A percentile compares a stretch with the other conserved stretches of the same genome.
These are phyloP conservation scores for Ogataea wickerhamii DNA, from an alignment of 805 yeast species.

Conservation along the genomic window DNA sequence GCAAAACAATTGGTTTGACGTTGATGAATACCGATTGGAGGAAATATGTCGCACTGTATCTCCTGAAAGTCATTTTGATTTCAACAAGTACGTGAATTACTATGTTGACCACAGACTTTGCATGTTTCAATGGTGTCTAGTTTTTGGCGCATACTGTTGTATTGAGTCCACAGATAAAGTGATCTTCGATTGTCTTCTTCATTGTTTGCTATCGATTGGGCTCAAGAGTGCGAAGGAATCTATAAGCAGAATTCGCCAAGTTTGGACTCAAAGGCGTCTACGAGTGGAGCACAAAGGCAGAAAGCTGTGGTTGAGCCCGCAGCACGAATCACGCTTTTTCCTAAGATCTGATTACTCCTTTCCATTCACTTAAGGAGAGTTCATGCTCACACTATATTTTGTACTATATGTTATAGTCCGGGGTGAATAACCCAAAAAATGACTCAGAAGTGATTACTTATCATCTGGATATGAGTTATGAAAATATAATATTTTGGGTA, in stretches of 20 bases:
- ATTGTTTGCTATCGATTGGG: slow-evolving; percentile 23
- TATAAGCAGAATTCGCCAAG: slow-evolving; percentile 21
- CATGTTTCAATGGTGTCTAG: slow-evolving; percentile 31
- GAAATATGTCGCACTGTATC: slow-evolving; percentile 6
- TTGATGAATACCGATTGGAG: slow-evolving; percentile 11
- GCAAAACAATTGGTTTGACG: slow-evolving; percentile 8
- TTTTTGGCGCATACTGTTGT: slow-evolving; percentile 27
- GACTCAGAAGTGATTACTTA: too few species aligned
- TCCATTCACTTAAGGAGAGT: slow-evolving; percentile 16
- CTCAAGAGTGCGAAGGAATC: slow-evolving; percentile 26
- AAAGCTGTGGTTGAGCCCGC: slow-evolving; percentile 9
- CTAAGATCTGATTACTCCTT: slow-evolving; percentile 13
- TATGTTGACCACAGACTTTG: slow-evolving; percentile 31
- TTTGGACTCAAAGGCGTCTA: slow-evolving; percentile 28
- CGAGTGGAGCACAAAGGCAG: slow-evolving; percentile 7
- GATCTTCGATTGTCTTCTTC: slow-evolving; percentile 25
- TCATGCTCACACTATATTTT: not conserved
- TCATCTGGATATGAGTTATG: too few species aligned
- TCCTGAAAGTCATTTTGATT: slow-evolving; percentile 10
- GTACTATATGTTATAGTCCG: not conserved
- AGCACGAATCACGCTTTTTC: slow-evolving; percentile 11
- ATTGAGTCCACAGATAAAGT: slow-evolving; percentile 24
- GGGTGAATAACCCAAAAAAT: too few species aligned
- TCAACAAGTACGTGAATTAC: slow-evolving; percentile 17
- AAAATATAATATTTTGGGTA: too few species aligned